A percentile compares a stretch with the other conserved stretches of the same genome.
Evolutionary conservation across 108 stramenopile species (phyloP).

Genomic region (Pelagomonas calceolata): DNA sequence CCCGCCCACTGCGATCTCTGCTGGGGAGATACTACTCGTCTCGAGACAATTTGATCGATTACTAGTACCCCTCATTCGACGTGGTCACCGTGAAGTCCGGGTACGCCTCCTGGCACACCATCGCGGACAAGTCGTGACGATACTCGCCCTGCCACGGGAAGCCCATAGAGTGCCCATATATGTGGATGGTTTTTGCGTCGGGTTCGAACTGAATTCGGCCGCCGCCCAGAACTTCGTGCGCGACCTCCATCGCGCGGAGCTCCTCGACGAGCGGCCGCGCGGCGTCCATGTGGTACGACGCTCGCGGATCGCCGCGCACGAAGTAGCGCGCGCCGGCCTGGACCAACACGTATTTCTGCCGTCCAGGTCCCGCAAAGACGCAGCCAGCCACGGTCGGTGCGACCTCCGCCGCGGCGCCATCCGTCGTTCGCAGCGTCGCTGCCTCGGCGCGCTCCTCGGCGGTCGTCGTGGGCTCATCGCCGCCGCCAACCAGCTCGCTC

Average conservation of each 20-base stretch:
- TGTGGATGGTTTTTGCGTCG: background rate
- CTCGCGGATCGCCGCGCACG: background rate
- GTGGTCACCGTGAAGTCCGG: background rate
- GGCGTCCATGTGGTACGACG: background rate
- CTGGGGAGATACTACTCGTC: no score
- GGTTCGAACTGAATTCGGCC: background rate
- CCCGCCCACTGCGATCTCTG: no score
- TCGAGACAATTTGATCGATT: no score
- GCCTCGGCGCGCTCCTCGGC: slow-evolving; percentile 1
- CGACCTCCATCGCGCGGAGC: background rate
- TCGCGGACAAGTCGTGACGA: background rate
- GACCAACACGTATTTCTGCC: background rate
- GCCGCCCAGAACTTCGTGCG: background rate
- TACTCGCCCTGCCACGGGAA: background rate
- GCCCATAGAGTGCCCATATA: background rate
- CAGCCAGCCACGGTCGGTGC: background rate
- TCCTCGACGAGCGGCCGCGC: background rate
- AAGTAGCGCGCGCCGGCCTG: background rate
- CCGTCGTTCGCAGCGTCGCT: background rate
- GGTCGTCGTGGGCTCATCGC: background rate
- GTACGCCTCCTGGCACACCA: background rate
- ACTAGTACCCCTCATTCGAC: background rate
- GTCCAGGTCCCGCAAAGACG: background rate
- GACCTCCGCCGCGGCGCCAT: background rate
- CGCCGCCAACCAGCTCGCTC: no score